These are phyloP conservation scores for Alloascoidea africana DNA, from an alignment of 805 yeast genomes.

Conservation along the genomic window DNA sequence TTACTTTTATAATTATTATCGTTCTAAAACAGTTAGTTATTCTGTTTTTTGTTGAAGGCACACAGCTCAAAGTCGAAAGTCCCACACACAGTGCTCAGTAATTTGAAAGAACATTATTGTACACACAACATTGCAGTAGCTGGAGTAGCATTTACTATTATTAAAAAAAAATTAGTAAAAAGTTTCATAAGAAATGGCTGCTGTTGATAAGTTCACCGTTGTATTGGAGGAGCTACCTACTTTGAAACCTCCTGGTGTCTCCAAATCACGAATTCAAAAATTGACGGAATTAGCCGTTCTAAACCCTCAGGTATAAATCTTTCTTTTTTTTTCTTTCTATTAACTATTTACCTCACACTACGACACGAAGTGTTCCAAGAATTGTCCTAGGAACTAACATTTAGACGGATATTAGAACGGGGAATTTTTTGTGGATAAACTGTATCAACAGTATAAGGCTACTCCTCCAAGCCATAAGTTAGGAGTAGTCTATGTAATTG, in stretches of 20 bases:
- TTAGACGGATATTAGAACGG: conserved; percentile 19
- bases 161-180: too few species aligned
- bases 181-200: too few species aligned
- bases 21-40: too few species aligned
- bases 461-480: conserved; percentile 73
- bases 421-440: conserved; percentile 38
- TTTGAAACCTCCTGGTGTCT: conserved; percentile 67
- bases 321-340: too few species aligned
- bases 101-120: too few species aligned
- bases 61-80: too few species aligned
- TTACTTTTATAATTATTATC: too few species aligned
- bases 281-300: conserved; percentile 65
- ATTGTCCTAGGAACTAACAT: background rate
- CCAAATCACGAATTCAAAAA: conserved; percentile 87
- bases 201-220: background rate
- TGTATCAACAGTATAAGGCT: conserved; percentile 53
- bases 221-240: background rate
- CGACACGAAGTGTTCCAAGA: background rate
- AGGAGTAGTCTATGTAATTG: conserved; percentile 84
- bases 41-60: too few species aligned
- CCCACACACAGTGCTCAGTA: too few species aligned
- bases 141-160: too few species aligned
- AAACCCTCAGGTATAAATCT: conserved; percentile 31
- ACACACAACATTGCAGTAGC: too few species aligned
- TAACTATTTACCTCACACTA: too few species aligned